phyloP scores from a whole-genome alignment of 345 rosid species.

The Eucalyptus camaldulensis region DNA sequence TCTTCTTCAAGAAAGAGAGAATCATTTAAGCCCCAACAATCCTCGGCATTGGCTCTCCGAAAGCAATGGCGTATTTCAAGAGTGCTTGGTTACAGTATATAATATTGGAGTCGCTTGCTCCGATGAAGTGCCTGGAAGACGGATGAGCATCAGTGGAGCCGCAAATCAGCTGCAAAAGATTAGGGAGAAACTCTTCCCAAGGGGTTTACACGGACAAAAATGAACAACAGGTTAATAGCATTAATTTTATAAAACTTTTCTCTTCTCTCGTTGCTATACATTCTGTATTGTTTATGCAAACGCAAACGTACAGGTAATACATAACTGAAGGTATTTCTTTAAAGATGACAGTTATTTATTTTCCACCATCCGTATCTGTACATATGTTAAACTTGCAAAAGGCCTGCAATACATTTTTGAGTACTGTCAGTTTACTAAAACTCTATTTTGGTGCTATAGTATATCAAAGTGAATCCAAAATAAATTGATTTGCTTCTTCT shows the following conservation, averaged over 20 bases:
- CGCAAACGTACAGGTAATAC: neutral
- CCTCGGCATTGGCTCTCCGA: neutral
- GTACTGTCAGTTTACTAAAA: neutral
- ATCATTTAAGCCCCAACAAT: neutral
- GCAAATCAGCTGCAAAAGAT: neutral
- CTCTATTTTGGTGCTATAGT: neutral
- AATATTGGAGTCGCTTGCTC: neutral
- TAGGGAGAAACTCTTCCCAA: neutral
- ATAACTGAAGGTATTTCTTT: neutral
- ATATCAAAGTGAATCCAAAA: neutral
- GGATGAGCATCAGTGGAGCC: neutral
- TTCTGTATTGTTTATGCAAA: neutral
- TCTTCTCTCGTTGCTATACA: neutral
- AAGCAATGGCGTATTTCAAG: neutral
- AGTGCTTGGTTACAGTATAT: neutral
- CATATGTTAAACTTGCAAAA: neutral
- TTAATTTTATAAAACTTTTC: neutral
- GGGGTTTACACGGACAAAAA: neutral
- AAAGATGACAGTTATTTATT: neutral
- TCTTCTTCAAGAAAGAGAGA: neutral
- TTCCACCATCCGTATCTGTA: neutral
- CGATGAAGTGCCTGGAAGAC: neutral
- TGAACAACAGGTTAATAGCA: neutral
- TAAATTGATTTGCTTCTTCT: neutral
- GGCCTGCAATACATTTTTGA: neutral